Evolutionary conservation across 139 green algal genomes (phyloP).

Genomic region (Picochlorum sp.): DNA sequence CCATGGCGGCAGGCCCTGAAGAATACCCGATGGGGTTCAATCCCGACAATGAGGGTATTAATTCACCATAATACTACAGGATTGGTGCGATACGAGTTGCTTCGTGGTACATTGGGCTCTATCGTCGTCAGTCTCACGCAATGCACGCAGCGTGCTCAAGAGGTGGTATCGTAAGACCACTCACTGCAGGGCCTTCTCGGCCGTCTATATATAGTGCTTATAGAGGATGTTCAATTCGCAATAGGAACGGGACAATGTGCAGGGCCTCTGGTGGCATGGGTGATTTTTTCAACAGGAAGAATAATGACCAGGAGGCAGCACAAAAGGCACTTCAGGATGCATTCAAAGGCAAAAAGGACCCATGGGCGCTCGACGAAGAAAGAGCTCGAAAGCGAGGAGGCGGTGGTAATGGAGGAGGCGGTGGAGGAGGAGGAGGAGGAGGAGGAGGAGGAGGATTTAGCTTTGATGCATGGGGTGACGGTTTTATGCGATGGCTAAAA

Average conservation of each 20-base stretch:
- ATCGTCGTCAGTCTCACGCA: no score
- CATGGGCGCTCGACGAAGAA: slow-evolving; percentile 27
- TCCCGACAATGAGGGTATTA: no score
- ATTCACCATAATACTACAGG: no score
- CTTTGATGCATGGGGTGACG: slow-evolving; percentile 20
- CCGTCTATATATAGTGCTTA: no score
- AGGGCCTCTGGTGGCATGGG: slow-evolving; percentile 7
- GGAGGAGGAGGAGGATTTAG: slow-evolving; percentile 13
- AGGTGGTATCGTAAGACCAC: no score
- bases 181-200: no score
- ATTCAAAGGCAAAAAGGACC: slow-evolving; percentile 36
- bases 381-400: slow-evolving; percentile 3
- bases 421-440: slow-evolving; percentile 12
- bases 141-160: no score
- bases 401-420: slow-evolving; percentile 18
- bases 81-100: no score
- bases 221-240: no score
- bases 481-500: slow-evolving; percentile 1
- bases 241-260: neutral
- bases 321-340: slow-evolving; percentile 35
- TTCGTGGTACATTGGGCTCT: no score
- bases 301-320: slow-evolving; percentile 30
- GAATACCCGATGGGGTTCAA: no score
- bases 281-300: slow-evolving; percentile 13
- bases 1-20: no score